A percentile compares a stretch with the other conserved stretches of the same genome.
Conservation (phyloP, 2,329 filamentous ascomycete genomes). For the Fonsecaea nubica region DNA sequence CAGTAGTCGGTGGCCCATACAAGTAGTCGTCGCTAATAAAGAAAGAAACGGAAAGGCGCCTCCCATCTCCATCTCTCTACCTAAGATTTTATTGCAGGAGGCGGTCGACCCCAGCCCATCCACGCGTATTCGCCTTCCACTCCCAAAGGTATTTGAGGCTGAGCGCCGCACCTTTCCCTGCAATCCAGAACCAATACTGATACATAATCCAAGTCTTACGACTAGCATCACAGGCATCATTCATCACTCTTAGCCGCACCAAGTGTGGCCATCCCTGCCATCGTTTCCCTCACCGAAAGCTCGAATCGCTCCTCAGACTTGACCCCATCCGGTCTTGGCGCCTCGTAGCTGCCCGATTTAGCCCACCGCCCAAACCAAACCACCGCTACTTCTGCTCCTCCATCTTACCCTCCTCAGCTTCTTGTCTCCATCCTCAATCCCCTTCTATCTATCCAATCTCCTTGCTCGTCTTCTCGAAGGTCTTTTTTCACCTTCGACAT, state of each 20-base stretch:
- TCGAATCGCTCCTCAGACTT: conserved; percentile 15
- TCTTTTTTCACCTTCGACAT: conserved; percentile 23
- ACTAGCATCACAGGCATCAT: conserved; percentile 9
- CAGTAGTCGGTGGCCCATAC: conserved; percentile 5
- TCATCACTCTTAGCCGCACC: conserved; percentile 3
- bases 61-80: conserved; percentile 4
- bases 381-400: conserved; percentile 39
- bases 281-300: conserved; percentile 12
- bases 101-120: neutral
- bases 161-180: neutral
- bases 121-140: conserved; percentile 2
- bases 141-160: conserved; percentile 12
- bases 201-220: conserved; percentile 13
- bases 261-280: conserved; percentile 1
- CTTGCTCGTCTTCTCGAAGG: conserved; percentile 32
- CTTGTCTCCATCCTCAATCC: conserved; percentile 28
- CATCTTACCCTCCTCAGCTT: conserved; percentile 38
- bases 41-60: neutral
- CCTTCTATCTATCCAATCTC: conserved; percentile 31
- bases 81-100: neutral
- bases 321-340: conserved; percentile 29
- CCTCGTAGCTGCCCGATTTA: conserved; percentile 24
- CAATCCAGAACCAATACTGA: conserved; percentile 3
- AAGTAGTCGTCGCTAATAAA: neutral
- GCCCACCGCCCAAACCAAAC: conserved; percentile 25